These are phyloP conservation scores for Fusarium mexicanum DNA, from an alignment of 2,329 filamentous ascomycete genomes.

Conservation along the genomic window DNA sequence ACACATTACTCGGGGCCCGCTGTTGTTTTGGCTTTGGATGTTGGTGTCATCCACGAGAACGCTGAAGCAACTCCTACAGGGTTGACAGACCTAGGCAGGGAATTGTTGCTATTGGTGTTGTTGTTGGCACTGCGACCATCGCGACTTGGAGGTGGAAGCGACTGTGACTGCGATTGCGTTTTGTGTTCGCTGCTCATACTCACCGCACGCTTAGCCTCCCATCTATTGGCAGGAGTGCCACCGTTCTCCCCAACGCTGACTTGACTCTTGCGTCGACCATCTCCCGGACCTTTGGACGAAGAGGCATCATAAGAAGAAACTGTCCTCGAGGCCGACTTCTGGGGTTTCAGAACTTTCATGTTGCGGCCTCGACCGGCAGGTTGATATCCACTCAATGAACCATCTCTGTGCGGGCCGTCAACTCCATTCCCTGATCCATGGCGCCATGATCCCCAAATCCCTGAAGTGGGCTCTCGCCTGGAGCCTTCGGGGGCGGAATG, in stretches of 20 bases:
- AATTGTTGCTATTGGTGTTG: constrained; percentile 51
- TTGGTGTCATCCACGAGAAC: constrained; percentile 87
- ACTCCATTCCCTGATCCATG: constrained; percentile 61
- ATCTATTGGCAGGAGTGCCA: constrained; percentile 50
- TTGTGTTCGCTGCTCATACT: constrained; percentile 55
- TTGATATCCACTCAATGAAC: constrained; percentile 73
- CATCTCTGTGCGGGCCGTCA: constrained; percentile 63
- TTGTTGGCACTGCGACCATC: constrained; percentile 52
- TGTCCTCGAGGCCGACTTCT: constrained; percentile 69
- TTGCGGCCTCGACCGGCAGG: constrained; percentile 71
- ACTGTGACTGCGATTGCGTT: constrained; percentile 43
- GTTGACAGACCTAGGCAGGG: constrained; percentile 72
- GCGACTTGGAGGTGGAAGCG: constrained; percentile 44
- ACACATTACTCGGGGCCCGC: constrained; percentile 39
- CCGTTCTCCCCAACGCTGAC: constrained; percentile 48
- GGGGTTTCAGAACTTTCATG: constrained; percentile 91
- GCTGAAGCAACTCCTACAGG: constrained; percentile 92
- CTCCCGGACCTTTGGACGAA: constrained; percentile 56
- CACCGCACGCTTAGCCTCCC: constrained; percentile 64
- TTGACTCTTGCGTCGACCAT: constrained; percentile 66
- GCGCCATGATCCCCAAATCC: constrained; percentile 78
- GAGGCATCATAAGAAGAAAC: constrained; percentile 64
- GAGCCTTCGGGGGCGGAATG: constrained; percentile 43
- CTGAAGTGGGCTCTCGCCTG: constrained; percentile 60
- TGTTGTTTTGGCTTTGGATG: constrained; percentile 50